A percentile compares a stretch with the other conserved stretches of the same genome.
Evolutionary conservation across 2,329 filamentous ascomycete species (phyloP).

Genomic region (Trichoderma sp.): DNA sequence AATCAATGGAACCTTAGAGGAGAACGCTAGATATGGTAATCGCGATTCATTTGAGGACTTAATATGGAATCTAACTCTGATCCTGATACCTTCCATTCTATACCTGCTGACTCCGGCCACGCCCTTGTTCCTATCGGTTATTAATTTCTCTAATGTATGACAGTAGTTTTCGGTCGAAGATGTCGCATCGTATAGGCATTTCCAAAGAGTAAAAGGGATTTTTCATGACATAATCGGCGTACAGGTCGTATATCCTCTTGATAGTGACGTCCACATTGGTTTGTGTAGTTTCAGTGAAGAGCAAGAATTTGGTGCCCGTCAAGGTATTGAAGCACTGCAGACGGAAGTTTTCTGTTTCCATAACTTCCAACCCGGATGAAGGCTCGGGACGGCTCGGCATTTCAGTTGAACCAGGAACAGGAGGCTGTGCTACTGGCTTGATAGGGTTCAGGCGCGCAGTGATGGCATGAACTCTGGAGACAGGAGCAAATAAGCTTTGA

Average conservation of each 20-base stretch:
- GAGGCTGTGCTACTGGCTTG: conserved; percentile 42
- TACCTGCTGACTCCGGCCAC: neutral
- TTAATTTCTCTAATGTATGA: conserved; percentile 79
- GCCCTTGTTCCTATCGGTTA: conserved; percentile 49
- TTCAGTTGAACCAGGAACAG: conserved; percentile 44
- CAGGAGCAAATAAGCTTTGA: neutral
- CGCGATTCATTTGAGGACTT: conserved; percentile 23
- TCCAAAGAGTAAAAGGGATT: conserved; percentile 98
- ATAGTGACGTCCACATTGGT: conserved; percentile 84
- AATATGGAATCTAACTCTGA: conserved; percentile 14
- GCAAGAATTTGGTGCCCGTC: conserved; percentile 91
- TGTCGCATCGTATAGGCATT: conserved; percentile 95
- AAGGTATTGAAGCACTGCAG: conserved; percentile 95
- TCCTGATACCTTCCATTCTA: neutral
- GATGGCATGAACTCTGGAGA: conserved; percentile 67
- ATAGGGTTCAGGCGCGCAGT: conserved; percentile 65
- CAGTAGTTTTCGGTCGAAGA: conserved; percentile 84
- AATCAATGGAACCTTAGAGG: conserved; percentile 17
- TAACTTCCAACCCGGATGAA: conserved; percentile 81
- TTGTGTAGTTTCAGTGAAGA: conserved; percentile 91
- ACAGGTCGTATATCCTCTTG: conserved; percentile 87
- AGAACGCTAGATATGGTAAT: conserved; percentile 24
- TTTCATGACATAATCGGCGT: conserved; percentile 98
- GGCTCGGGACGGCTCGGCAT: conserved; percentile 60
- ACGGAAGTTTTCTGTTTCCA: conserved; percentile 93